Percentiles rank a stretch among this genome's conserved stretches.
Conservation (phyloP, 495 filamentous ascomycete genomes). For the Neurospora pannonica region DNA sequence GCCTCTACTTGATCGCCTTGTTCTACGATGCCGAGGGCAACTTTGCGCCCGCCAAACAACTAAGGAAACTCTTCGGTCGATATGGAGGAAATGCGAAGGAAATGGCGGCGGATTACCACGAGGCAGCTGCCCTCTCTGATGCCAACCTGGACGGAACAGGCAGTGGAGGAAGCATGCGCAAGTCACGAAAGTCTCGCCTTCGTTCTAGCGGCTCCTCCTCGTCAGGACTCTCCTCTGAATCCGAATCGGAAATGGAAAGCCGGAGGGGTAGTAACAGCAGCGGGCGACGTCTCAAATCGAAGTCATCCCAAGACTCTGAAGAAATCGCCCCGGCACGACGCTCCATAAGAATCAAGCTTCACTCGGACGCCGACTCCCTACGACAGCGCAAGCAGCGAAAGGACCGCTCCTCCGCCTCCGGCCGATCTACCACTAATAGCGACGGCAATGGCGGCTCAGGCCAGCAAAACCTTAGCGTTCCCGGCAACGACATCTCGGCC, state of each 20-base stretch:
- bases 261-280: constrained; percentile 11
- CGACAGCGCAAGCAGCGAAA: constrained; percentile 52
- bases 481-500: constrained; percentile 34
- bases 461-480: constrained; percentile 1
- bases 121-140: constrained; percentile 23
- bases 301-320: constrained; percentile 43
- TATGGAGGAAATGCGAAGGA: constrained; percentile 27
- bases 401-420: constrained; percentile 28
- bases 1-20: constrained; percentile 67
- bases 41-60: constrained; percentile 61
- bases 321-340: constrained; percentile 58
- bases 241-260: constrained; percentile 43
- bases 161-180: constrained; percentile 5
- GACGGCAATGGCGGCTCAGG: neutral
- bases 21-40: constrained; percentile 71
- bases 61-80: constrained; percentile 47
- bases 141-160: constrained; percentile 13
- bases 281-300: constrained; percentile 41
- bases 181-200: constrained; percentile 21
- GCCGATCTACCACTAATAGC: constrained; percentile 6
- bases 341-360: constrained; percentile 83
- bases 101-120: constrained; percentile 29
- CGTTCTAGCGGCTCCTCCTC: constrained; percentile 54
- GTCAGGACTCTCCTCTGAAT: constrained; percentile 48
- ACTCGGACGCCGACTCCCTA: constrained; percentile 62